Evolutionary conservation across 352 stramenopile genomes (phyloP).

Genomic region (Globisporangium abappressorium): DNA sequence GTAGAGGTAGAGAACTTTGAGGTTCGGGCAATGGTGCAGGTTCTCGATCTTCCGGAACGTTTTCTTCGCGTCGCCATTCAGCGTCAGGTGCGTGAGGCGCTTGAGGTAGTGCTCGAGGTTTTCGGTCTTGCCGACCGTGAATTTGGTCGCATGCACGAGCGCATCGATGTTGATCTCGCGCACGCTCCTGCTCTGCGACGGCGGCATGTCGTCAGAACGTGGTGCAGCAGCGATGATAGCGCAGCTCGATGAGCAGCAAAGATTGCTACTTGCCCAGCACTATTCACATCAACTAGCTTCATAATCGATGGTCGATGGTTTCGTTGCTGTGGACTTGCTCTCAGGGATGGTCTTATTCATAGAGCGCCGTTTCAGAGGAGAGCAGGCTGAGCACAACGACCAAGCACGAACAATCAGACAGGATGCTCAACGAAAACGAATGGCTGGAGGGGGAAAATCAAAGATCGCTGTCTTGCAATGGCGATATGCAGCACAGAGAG

Average conservation of each 20-base stretch:
- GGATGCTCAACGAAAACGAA: neutral
- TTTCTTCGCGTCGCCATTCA: constrained; percentile 39
- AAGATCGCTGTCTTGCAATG: neutral
- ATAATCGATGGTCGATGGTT: neutral
- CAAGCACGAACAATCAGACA: neutral
- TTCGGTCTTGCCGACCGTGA: constrained; percentile 65
- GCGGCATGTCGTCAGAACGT: neutral
- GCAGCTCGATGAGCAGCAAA: neutral
- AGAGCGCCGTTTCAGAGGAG: neutral
- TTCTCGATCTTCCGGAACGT: constrained; percentile 51
- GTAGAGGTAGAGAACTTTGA: constrained; percentile 80
- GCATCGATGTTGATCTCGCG: constrained; percentile 58
- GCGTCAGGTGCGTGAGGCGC: constrained; percentile 64
- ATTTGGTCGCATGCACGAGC: constrained; percentile 61
- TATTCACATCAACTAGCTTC: neutral
- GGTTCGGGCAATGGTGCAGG: constrained; percentile 56
- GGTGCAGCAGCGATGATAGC: too few relatives aligned
- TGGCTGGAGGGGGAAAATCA: neutral
- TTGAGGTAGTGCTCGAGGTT: constrained; percentile 67
- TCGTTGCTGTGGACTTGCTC: neutral
- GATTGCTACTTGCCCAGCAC: neutral
- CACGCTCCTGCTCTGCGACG: constrained; percentile 10
- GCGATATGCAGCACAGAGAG: too few relatives aligned
- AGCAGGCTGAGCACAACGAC: neutral
- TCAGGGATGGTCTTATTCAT: neutral